These are phyloP conservation scores for Lentinula raphanica DNA, from an alignment of 768 basidiomycete species.

Conservation along the genomic window DNA sequence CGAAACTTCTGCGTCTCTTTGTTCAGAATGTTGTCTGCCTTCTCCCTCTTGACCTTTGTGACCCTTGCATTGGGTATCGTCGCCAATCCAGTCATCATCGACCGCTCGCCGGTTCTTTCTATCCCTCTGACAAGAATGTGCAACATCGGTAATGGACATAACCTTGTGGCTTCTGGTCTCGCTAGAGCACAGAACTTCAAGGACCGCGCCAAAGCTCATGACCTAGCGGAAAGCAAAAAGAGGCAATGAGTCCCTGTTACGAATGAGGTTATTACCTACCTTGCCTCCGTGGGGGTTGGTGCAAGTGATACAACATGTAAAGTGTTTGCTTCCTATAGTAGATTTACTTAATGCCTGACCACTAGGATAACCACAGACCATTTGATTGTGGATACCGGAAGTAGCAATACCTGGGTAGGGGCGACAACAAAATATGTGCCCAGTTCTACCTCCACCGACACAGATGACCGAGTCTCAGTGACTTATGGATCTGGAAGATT, in stretches of 20 bases:
- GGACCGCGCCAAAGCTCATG: conserved; percentile 27
- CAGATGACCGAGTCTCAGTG: conserved; percentile 32
- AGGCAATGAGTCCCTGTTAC: conserved; percentile 32
- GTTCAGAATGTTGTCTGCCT: conserved; percentile 30
- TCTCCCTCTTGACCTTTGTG: conserved; percentile 38
- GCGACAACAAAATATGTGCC: conserved; percentile 28
- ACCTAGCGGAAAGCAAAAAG: conserved; percentile 15
- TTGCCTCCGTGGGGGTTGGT: conserved; percentile 35
- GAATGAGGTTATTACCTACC: conserved; percentile 38
- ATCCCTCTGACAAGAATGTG: conserved; percentile 52
- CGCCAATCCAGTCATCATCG: conserved; percentile 39
- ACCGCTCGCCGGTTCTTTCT: conserved; percentile 31
- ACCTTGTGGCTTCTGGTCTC: conserved; percentile 47
- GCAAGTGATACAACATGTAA: conserved; percentile 42
- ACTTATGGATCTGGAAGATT: conserved; percentile 61
- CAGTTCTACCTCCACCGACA: conserved; percentile 1
- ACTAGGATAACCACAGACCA: not conserved
- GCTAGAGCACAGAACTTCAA: conserved; percentile 43
- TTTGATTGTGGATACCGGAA: conserved; percentile 28
- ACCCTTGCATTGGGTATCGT: conserved; percentile 41
- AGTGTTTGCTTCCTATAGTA: conserved; percentile 24
- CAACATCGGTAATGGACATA: conserved; percentile 44
- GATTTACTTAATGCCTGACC: not conserved
- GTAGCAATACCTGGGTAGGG: conserved; percentile 61
- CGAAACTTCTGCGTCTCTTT: not conserved